Percentiles rank a stretch among this genome's conserved stretches.
Evolutionary conservation across 352 stramenopile genomes (phyloP).

Genomic region (Phytophthora sansomeana): DNA sequence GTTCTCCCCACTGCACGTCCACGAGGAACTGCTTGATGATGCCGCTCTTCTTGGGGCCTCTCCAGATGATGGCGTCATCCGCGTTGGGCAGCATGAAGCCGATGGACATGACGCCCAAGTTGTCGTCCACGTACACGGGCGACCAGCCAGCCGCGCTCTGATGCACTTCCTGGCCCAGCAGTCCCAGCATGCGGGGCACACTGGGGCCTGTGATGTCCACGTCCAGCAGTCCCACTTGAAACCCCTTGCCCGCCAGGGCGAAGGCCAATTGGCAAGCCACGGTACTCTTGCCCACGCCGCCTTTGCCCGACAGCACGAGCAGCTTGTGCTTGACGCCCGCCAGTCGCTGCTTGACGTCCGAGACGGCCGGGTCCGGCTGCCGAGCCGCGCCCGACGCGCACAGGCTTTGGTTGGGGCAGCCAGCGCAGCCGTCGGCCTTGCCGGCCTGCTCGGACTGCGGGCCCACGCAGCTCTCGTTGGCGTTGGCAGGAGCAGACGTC

Average conservation of each 20-base stretch:
- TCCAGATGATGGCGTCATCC: constrained; percentile 99
- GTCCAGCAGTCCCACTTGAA: constrained; percentile 98
- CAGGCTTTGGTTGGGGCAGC: constrained; percentile 97
- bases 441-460: constrained; percentile 94
- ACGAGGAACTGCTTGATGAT: constrained; percentile 99
- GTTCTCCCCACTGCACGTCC: constrained; percentile 98
- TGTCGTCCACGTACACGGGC: constrained; percentile 98
- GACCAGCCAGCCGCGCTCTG: constrained; percentile 99
- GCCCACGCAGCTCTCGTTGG: constrained; percentile 95
- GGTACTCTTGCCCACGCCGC: constrained; percentile 99
- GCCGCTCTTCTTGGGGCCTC: constrained; percentile 99
- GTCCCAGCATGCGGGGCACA: constrained; percentile 97
- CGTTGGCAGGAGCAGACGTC: constrained; percentile 58
- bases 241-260: constrained; percentile 93
- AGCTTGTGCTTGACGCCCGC: constrained; percentile 96
- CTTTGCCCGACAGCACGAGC: constrained; percentile 99
- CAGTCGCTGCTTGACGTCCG: constrained; percentile 90
- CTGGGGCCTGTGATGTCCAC: constrained; percentile 99
- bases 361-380: constrained; percentile 86
- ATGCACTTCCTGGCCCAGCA: constrained; percentile 95
- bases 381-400: constrained; percentile 94
- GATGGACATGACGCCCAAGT: constrained; percentile 99
- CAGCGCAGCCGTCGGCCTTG: constrained; percentile 94
- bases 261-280: constrained; percentile 99
- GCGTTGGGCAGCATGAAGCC: constrained; percentile 98